Base-by-base conservation (phyloP, 768 basidiomycete genomes). In the Thelephora aurantiotincta region DNA sequence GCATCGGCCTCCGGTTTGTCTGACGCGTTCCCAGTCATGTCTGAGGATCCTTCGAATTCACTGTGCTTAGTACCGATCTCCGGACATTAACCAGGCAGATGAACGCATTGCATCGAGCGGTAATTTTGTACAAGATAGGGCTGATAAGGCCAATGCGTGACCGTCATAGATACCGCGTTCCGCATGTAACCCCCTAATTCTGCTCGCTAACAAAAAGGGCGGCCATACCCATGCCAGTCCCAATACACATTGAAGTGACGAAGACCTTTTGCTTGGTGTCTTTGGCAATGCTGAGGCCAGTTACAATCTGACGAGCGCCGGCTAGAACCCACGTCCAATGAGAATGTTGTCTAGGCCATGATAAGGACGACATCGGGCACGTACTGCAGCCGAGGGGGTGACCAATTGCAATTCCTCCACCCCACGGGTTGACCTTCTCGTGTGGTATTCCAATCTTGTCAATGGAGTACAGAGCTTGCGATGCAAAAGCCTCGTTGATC, bases 401-500 rank as follows among this genome's bases (percentile, higher is more conserved):
- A 11, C 90, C 89, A 42, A 92, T 68, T 19, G 88, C 89, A 53
- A 93, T 93, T 9, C 87, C 89, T 51, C 92, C 91, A 37, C 91
- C 92, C 51, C 81, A 73, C 33, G 82, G 61, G 68, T 94, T 94
- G 43, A 94, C 88, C 64, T 88, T 92, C 55, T 77, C 74, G 51
- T 69, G 73, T 2, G 78, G 74, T 52, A 92, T 75, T 19, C 76
- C 76, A 46, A 94, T 63, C 53, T 76, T 73, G 53, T 85, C 65
- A 23, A 91, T 62, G 42, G 68, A 74, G 65, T 81, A 88, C 38
- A 92, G 67, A 2, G 87, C 88, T 61, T 86, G 83, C 26, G 74
- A 78, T 23, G 90, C 88, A 59, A 91, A 92, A 26, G 90, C 89
- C 63, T 91, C 89, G 60, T 92, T 92, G 64, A 90, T 89, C 66